Base-by-base conservation (phyloP, 768 basidiomycete genomes). In the Boletus sp. region DNA sequence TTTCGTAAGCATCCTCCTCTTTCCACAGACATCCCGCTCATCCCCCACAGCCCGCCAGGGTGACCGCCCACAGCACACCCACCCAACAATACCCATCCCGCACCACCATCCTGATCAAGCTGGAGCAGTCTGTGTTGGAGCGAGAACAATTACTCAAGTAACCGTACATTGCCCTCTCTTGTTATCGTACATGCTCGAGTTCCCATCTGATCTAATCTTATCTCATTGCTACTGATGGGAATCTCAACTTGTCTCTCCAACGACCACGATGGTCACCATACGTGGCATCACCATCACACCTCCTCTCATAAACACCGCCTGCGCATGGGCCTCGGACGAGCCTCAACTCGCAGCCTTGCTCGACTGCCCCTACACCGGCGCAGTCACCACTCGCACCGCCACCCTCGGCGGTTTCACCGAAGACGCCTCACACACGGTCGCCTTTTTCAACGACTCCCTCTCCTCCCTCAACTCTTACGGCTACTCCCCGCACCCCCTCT, bases 101-200 rank as follows among this genome's bases (percentile, higher is more conserved):
- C 51, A 97, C 89, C 5, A 96, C 95, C n/a, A 94, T 99, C 55
- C 83, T 99, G 52, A 96, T 99, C 76, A 98, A 98, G 75, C 78
- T 98, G 58, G 94, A 98, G 74, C 87, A 86, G 67, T 87, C 87
- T 55, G 96, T 98, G 47, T 77, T 99, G 67, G 94, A 96, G 64
- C 84, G 97, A 45, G 97, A 99, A 76, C 90, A 93, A 69, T 79
- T 90, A n/a, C 72, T 94, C 68, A 94, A 92, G 77, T 87, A 77
- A 76, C 55, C 40, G 39, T 59, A 51, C 35, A 44, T 46, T 40
- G 28, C 37, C 24, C 3, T 24, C 24, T 24, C 24, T 3, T 59
- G 53, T 61, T 53, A 56, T 56, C 44, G 54, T 58, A 58, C 39
- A 47, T 24, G 24, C 24, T 24, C 24, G 24, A 24, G 24, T 24